A percentile compares a stretch with the other conserved stretches of the same genome.
Evolutionary conservation across 352 stramenopile species (phyloP).

Genomic region (Phytopythium kandeliae): DNA sequence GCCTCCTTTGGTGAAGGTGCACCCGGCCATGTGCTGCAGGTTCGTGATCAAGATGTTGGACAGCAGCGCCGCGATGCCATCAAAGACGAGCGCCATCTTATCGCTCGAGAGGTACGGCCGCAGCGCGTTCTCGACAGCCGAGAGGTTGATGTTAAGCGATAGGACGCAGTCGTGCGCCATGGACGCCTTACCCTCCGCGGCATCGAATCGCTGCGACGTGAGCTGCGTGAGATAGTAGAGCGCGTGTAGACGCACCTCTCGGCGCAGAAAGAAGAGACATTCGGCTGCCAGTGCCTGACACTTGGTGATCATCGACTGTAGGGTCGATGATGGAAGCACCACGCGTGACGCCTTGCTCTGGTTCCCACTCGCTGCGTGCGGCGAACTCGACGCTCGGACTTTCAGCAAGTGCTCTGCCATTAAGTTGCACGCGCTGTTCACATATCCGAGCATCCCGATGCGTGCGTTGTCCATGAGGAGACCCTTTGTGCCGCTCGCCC

Average conservation of each 20-base stretch:
- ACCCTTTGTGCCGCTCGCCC: conserved; percentile 35
- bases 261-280: conserved; percentile 72
- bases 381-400: conserved; percentile 15
- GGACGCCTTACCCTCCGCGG: conserved; percentile 39
- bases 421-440: conserved; percentile 70
- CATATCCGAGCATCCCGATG: conserved; percentile 72
- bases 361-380: conserved; percentile 1
- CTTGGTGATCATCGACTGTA: conserved; percentile 58
- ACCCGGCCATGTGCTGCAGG: conserved; percentile 54
- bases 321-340: conserved; percentile 15
- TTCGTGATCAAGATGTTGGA: conserved; percentile 58
- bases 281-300: conserved; percentile 72
- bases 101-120: conserved; percentile 64
- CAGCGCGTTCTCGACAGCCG: conserved; percentile 62
- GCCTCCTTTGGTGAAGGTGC: conserved; percentile 58
- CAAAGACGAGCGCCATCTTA: conserved; percentile 72
- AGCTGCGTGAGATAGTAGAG: conserved; percentile 80
- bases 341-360: neutral
- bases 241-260: conserved; percentile 67
- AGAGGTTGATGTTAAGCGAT: conserved; percentile 73
- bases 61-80: conserved; percentile 66
- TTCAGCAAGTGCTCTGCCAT: conserved; percentile 50
- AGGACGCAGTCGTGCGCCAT: conserved; percentile 75
- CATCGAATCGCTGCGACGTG: conserved; percentile 53
- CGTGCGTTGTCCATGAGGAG: conserved; percentile 71